Evolutionary conservation across 2,329 filamentous ascomycete species (phyloP).

Genomic region (Endothia cerciana): DNA sequence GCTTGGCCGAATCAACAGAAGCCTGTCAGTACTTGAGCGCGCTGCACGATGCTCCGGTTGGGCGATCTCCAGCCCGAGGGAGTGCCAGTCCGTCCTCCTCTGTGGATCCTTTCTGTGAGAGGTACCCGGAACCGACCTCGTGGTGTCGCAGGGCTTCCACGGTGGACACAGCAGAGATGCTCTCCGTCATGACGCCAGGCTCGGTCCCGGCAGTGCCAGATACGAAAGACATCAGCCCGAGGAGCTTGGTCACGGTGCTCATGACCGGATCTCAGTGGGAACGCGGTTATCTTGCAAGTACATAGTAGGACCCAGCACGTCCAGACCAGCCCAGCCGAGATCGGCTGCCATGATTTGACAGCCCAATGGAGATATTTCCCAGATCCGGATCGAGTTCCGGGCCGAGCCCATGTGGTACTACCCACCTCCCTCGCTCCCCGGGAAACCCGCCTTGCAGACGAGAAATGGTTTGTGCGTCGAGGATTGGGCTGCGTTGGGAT

Average conservation of each 20-base stretch:
- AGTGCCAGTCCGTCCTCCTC: no score
- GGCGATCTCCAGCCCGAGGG: no score
- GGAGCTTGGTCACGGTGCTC: not conserved
- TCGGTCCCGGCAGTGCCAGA: constrained; percentile 1
- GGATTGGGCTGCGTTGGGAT: constrained; percentile 9
- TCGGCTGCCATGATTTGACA: constrained; percentile 29
- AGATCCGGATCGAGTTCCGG: constrained; percentile 26
- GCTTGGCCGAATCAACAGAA: no score
- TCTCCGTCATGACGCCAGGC: not conserved
- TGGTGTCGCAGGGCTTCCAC: no score
- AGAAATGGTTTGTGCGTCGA: not conserved
- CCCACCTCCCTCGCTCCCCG: not conserved
- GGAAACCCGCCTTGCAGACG: constrained; percentile 16
- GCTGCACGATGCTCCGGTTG: no score
- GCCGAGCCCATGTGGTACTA: constrained; percentile 15
- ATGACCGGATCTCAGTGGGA: constrained; percentile 15
- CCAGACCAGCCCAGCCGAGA: constrained; percentile 27
- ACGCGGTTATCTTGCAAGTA: constrained; percentile 28
- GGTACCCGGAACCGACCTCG: no score
- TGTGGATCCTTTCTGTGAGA: no score
- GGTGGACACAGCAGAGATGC: no score
- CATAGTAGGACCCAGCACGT: constrained; percentile 21
- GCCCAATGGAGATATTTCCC: constrained; percentile 25
- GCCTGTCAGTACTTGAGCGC: no score
- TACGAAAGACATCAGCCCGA: not conserved